Conservation (phyloP, 306 rosid genomes). For the Malus sieversii region DNA sequence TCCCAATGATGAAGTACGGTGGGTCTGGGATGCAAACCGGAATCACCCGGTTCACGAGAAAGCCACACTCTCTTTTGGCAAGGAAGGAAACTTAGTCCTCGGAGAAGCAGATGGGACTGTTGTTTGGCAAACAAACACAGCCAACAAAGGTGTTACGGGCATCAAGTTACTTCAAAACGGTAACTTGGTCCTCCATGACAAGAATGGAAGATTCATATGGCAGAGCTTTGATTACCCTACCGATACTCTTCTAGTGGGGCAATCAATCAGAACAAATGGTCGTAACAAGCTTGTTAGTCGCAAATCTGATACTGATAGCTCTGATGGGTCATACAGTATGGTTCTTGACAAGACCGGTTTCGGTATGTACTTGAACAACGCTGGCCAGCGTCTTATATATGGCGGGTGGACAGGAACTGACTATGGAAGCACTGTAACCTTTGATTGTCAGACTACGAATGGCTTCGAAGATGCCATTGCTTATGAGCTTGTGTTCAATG, state of each 20-base stretch:
- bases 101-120: slow-evolving; percentile 12
- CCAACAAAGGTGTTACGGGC: slow-evolving; percentile 26
- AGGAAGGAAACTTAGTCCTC: slow-evolving; percentile 24
- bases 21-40: slow-evolving; percentile 39
- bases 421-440: slow-evolving; percentile 5
- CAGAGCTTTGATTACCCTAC: slow-evolving; percentile 31
- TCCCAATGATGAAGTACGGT: slow-evolving; percentile 16
- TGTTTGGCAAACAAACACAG: slow-evolving; percentile 36
- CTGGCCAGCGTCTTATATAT: slow-evolving; percentile 20
- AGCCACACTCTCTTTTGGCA: slow-evolving; percentile 22
- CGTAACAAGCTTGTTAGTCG: slow-evolving; percentile 23
- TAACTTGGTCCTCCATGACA: slow-evolving; percentile 22
- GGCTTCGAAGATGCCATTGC: slow-evolving; percentile 7
- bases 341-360: slow-evolving; percentile 11
- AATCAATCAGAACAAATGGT: slow-evolving; percentile 13
- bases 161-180: slow-evolving; percentile 19
- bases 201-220: slow-evolving; percentile 22
- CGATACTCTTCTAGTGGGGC: slow-evolving; percentile 22
- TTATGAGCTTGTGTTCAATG: slow-evolving; percentile 12
- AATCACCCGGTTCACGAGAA: slow-evolving; percentile 24
- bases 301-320: slow-evolving; percentile 16
- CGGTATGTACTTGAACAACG: slow-evolving; percentile 15
- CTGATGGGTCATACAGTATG: slow-evolving; percentile 25
- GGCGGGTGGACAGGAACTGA: slow-evolving; percentile 21
- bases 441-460: not conserved